These are phyloP conservation scores for Kazachstania viticola DNA, from an alignment of 805 yeast genomes.

Conservation along the genomic window DNA sequence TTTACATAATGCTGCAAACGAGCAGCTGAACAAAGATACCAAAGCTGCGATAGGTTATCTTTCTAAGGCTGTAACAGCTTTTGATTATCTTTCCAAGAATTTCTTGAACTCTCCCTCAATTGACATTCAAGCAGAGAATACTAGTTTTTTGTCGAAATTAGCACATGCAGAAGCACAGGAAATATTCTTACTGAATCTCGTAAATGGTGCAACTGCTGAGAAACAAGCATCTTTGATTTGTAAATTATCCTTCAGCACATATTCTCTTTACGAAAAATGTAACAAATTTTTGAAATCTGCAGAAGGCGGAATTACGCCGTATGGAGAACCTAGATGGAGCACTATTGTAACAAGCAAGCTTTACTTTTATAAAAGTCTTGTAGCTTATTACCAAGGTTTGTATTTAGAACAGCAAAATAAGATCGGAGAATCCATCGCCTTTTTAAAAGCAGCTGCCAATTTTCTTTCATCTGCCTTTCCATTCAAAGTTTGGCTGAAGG, in stretches of 20 bases:
- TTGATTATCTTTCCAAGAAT: constrained; percentile 58
- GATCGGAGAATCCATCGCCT: constrained; percentile 69
- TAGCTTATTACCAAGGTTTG: constrained; percentile 49
- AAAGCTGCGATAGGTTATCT: constrained; percentile 50
- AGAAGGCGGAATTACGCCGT: constrained; percentile 18
- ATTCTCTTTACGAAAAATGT: constrained; percentile 44
- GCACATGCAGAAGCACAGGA: constrained; percentile 88
- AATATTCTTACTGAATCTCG: constrained; percentile 53
- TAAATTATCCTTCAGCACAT: constrained; percentile 56
- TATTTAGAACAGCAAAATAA: constrained; percentile 43
- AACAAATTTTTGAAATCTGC: constrained; percentile 32
- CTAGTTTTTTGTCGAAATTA: constrained; percentile 48
- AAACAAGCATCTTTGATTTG: constrained; percentile 63
- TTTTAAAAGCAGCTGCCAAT: constrained; percentile 39
- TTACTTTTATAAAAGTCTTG: constrained; percentile 45
- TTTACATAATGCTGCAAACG: constrained; percentile 40
- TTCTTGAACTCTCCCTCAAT: constrained; percentile 81
- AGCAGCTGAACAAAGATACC: constrained; percentile 31
- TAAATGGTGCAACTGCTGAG: constrained; percentile 27
- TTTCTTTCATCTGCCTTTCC: constrained; percentile 19
- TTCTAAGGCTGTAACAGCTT: constrained; percentile 73
- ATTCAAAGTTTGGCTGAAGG: constrained; percentile 27
- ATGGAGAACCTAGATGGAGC: constrained; percentile 42
- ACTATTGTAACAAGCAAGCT: constrained; percentile 40
- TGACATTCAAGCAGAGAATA: constrained; percentile 61